A percentile compares a stretch with the other conserved stretches of the same genome.
phyloP scores from a whole-genome alignment of 176 grass and related monocot genomes.

The Stipa capillata region DNA sequence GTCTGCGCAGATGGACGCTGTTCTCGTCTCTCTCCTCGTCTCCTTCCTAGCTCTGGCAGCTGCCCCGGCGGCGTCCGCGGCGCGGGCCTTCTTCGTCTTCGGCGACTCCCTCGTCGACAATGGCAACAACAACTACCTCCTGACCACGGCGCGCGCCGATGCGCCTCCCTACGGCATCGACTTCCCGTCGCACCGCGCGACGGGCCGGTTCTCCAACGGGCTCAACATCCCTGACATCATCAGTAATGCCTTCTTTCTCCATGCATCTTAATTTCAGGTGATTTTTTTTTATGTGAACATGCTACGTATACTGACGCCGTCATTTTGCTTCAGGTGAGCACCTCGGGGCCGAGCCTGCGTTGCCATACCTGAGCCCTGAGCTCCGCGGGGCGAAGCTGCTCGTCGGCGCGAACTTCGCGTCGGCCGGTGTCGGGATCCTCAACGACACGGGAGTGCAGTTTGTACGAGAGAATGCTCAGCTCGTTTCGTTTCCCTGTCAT shows the following conservation, averaged over 20 bases:
- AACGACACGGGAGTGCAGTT: conserved; percentile 92
- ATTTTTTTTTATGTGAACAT: too few species aligned
- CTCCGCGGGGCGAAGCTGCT: conserved; percentile 70
- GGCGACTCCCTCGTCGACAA: conserved; percentile 95
- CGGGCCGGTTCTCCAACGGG: conserved; percentile 90
- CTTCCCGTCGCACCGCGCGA: conserved; percentile 52
- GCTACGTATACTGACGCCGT: not conserved
- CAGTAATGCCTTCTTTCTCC: conserved; percentile 26
- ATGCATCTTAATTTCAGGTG: too few species aligned
- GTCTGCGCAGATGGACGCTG: not conserved
- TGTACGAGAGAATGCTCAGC: conserved; percentile 27
- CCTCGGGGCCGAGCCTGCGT: conserved; percentile 42
- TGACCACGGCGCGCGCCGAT: conserved; percentile 83
- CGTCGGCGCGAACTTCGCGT: conserved; percentile 96
- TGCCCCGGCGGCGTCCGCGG: conserved; percentile 18
- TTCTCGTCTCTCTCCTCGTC: conserved; percentile 2
- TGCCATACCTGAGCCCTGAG: conserved; percentile 81
- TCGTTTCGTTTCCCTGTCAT: not conserved
- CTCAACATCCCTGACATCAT: conserved; percentile 91
- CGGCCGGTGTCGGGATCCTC: conserved; percentile 87
- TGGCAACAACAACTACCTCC: conserved; percentile 91
- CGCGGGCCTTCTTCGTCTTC: conserved; percentile 92
- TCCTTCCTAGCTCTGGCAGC: not conserved
- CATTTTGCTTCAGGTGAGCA: conserved; percentile 52
- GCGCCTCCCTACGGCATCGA: conserved; percentile 87